A percentile compares a stretch with the other conserved stretches of the same genome.
Conservation (phyloP, 306 rosid species). For the Acacia acuminata region DNA sequence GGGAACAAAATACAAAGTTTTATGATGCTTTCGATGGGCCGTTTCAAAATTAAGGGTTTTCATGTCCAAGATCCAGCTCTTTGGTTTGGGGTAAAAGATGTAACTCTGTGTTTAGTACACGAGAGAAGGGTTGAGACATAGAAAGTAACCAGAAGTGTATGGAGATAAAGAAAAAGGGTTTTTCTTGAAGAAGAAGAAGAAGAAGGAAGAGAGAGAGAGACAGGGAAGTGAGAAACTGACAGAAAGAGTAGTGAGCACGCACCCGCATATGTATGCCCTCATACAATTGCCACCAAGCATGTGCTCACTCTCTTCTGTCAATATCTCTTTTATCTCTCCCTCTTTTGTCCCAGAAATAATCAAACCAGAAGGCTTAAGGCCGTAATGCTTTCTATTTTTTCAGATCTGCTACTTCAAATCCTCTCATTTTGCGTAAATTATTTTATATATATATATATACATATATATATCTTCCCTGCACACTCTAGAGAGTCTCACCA, state of each 20-base stretch:
- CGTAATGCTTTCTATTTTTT: background rate
- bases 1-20: background rate
- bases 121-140: background rate
- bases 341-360: background rate
- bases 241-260: conserved; percentile 63
- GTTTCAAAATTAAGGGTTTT: background rate
- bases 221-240: conserved; percentile 32
- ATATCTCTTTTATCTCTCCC: background rate
- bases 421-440: conserved; percentile 1
- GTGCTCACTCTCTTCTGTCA: conserved; percentile 91
- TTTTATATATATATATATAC: background rate
- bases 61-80: background rate
- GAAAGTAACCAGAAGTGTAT: background rate
- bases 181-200: background rate
- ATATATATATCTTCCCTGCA: background rate
- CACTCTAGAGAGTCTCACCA: background rate
- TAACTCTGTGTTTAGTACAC: background rate
- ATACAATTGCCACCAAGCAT: conserved; percentile 49
- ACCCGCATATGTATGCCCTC: conserved; percentile 40
- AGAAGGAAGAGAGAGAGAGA: background rate
- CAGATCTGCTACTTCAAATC: conserved; percentile 17
- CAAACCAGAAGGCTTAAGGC: background rate
- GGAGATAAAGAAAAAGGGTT: background rate
- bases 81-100: background rate
- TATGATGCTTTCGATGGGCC: background rate